phyloP scores from a whole-genome alignment of 2,329 filamentous ascomycete species.

The Fusarium tricinctum region DNA sequence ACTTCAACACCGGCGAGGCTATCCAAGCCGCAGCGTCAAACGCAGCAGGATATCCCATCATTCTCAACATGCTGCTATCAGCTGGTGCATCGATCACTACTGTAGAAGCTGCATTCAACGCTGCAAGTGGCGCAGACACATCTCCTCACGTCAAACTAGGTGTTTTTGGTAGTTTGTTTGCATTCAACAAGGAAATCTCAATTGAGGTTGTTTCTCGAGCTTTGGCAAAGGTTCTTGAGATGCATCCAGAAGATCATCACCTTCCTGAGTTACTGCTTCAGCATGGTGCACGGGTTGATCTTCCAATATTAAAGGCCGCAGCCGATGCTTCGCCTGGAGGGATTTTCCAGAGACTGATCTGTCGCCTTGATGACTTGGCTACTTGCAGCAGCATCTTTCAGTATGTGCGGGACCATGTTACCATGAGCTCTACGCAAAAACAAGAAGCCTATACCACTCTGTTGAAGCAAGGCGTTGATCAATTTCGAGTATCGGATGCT shows the following conservation, averaged over 20 bases:
- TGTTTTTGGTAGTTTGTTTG: slow-evolving; percentile 8
- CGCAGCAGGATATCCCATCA: slow-evolving; percentile 1
- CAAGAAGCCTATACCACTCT: background rate
- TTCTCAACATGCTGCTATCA: slow-evolving; percentile 18
- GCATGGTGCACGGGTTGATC: background rate
- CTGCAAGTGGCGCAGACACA: slow-evolving; percentile 1
- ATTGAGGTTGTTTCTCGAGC: slow-evolving; percentile 5
- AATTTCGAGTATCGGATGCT: slow-evolving; percentile 8
- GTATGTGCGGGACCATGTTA: background rate
- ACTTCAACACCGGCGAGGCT: slow-evolving; percentile 11
- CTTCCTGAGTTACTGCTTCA: slow-evolving; percentile 1
- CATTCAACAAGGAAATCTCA: slow-evolving; percentile 4
- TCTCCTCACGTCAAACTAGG: background rate
- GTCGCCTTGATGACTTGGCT: background rate
- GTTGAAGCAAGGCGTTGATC: background rate
- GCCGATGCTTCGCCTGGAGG: background rate
- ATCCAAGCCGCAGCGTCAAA: slow-evolving; percentile 14
- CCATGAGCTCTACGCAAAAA: background rate
- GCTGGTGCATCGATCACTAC: background rate
- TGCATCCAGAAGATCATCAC: slow-evolving; percentile 12
- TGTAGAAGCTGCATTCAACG: slow-evolving; percentile 15
- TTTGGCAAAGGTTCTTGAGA: background rate
- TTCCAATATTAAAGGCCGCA: background rate
- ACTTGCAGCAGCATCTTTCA: slow-evolving; percentile 1
- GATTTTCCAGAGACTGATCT: slow-evolving; percentile 1